Evolutionary conservation across 148 eudicot species (phyloP), one percentile per base, ranked within the genome.

Genomic region (Fagopyrum tataricum): DNA sequence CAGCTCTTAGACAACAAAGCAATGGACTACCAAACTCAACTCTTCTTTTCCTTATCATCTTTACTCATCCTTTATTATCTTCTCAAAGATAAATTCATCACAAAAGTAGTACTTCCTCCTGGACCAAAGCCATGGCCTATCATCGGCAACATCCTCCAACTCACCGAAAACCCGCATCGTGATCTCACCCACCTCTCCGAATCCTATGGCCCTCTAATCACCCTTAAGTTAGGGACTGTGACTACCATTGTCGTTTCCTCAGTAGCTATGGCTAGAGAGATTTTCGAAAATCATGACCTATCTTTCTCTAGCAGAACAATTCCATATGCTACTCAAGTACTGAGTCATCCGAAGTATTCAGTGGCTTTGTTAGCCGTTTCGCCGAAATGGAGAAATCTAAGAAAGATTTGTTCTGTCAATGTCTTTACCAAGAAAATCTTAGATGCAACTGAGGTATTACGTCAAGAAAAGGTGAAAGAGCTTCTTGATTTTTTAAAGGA

Each of bases 21-120:
- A n/a, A n/a, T n/a, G n/a, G n/a, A n/a, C n/a, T n/a, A n/a, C n/a
- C n/a, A n/a, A n/a, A n/a, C n/a, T n/a, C n/a, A n/a, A n/a, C n/a
- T n/a, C n/a, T n/a, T n/a, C n/a, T n/a, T n/a, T n/a, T n/a, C n/a
- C n/a, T n/a, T n/a, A n/a, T n/a, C n/a, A n/a, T n/a, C n/a, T n/a
- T n/a, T n/a, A n/a, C n/a, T n/a, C n/a, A n/a, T n/a, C n/a, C n/a
- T n/a, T n/a, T n/a, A n/a, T n/a, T n/a, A n/a, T n/a, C n/a, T n/a
- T n/a, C n/a, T n/a, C n/a, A n/a, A n/a, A n/a, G n/a, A n/a, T n/a
- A n/a, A n/a, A n/a, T n/a, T n/a, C n/a, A n/a, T 51, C 20, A 51
- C 15, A 56, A 51, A 47, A n/a, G n/a, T n/a, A n/a, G n/a, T n/a
- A 23, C 75, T 73, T 31, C 76, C 76, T 41, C 76, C 76, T 8